Conservation (phyloP, 805 yeast species). For the Pichia cephalocereana region DNA sequence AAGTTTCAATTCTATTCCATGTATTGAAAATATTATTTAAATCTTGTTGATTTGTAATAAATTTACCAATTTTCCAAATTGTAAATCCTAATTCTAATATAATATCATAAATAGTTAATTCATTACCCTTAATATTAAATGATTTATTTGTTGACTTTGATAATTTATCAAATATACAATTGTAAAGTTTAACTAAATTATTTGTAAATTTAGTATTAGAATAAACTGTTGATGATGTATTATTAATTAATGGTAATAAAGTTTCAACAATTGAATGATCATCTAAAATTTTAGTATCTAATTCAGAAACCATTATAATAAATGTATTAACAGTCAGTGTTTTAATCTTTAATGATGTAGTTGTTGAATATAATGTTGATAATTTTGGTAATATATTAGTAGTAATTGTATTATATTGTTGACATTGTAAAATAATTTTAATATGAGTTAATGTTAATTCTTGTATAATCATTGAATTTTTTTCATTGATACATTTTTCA, state of each 20-base stretch:
- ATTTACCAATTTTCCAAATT: slow-evolving; percentile 26
- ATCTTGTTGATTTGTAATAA: slow-evolving; percentile 16
- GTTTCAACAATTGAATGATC: slow-evolving; percentile 65
- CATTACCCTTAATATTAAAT: slow-evolving; percentile 17
- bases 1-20: slow-evolving; percentile 9
- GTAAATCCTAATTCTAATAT: slow-evolving; percentile 26
- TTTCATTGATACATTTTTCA: slow-evolving; percentile 19
- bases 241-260: slow-evolving; percentile 61
- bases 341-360: slow-evolving; percentile 76
- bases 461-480: slow-evolving; percentile 20
- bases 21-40: slow-evolving; percentile 13
- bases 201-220: slow-evolving; percentile 18
- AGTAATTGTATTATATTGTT: slow-evolving; percentile 48
- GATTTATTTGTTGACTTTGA: slow-evolving; percentile 13
- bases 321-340: slow-evolving; percentile 56
- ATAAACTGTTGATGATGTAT: slow-evolving; percentile 26
- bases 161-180: slow-evolving; percentile 21
- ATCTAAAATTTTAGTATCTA: slow-evolving; percentile 50
- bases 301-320: slow-evolving; percentile 37
- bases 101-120: slow-evolving; percentile 21
- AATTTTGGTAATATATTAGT: slow-evolving; percentile 67
- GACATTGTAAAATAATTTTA: slow-evolving; percentile 25
- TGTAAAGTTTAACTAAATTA: slow-evolving; percentile 24
- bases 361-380: slow-evolving; percentile 67
- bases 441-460: slow-evolving; percentile 25